Percentiles rank a stretch among this genome's conserved stretches.
Evolutionary conservation across 2,329 filamentous ascomycete genomes (phyloP).

Genomic region (Ophiostoma sp.): DNA sequence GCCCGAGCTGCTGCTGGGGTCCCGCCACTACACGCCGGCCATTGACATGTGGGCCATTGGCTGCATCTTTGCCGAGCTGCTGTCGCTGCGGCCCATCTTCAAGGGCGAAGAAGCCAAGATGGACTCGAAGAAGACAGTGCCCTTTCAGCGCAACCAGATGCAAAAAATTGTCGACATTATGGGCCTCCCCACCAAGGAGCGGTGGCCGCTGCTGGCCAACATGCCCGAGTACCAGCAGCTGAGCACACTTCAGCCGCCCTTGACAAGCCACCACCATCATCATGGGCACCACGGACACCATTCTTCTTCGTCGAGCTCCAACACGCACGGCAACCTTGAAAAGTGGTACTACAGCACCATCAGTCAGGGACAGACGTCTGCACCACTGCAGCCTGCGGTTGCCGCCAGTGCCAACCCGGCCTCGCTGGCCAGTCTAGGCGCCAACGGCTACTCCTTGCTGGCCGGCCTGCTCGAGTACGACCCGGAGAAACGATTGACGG

Average conservation of each 20-base stretch:
- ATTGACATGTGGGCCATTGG: slow-evolving; percentile 98
- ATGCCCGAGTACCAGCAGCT: slow-evolving; percentile 88
- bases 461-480: slow-evolving; percentile 88
- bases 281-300: slow-evolving; percentile 28
- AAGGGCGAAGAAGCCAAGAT: slow-evolving; percentile 99
- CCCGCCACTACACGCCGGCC: slow-evolving; percentile 93
- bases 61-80: slow-evolving; percentile 93
- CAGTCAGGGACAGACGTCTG: slow-evolving; percentile 50
- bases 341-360: slow-evolving; percentile 77
- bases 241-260: slow-evolving; percentile 52
- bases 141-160: slow-evolving; percentile 98
- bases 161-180: slow-evolving; percentile 97
- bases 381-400: slow-evolving; percentile 50
- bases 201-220: slow-evolving; percentile 78
- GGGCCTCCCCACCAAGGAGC: slow-evolving; percentile 82
- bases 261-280: slow-evolving; percentile 41
- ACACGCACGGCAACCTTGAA: slow-evolving; percentile 57
- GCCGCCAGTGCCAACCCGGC: slow-evolving; percentile 33
- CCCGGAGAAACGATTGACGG: slow-evolving; percentile 82
- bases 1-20: slow-evolving; percentile 87
- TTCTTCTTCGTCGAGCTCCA: slow-evolving; percentile 21
- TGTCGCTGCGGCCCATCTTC: slow-evolving; percentile 90
- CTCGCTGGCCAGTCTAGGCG: slow-evolving; percentile 61
- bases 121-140: slow-evolving; percentile 96
- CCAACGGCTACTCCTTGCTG: slow-evolving; percentile 80